Percentiles rank a stretch among this genome's conserved stretches.
Conservation (phyloP, 805 yeast species). For the Yarrowia osloensis region DNA sequence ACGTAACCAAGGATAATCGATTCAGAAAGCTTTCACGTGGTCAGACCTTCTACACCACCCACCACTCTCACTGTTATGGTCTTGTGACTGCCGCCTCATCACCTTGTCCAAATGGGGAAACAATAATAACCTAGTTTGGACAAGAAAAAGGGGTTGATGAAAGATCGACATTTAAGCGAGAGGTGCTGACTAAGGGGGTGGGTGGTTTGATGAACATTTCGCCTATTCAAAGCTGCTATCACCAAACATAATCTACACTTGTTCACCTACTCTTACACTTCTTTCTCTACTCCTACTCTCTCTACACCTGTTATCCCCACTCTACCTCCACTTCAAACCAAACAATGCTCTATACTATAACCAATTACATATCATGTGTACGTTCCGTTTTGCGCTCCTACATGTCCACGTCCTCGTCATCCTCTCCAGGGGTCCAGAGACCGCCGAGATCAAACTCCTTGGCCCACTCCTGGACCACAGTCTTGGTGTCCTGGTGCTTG, state of each 20-base stretch:
- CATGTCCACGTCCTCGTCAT: conserved; percentile 32
- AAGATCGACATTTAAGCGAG: too few relatives aligned
- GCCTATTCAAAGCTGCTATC: too few relatives aligned
- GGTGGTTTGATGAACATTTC: too few relatives aligned
- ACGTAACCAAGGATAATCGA: neutral
- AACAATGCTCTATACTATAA: neutral
- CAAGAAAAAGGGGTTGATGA: neutral
- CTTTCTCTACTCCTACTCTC: too few relatives aligned
- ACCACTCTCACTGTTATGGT: neutral
- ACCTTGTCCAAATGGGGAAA: neutral
- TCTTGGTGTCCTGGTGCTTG: conserved; percentile 53
- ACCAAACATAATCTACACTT: too few relatives aligned
- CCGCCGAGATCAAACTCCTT: conserved; percentile 91
- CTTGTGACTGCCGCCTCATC: neutral
- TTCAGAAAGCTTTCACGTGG: neutral
- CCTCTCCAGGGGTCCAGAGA: conserved; percentile 49
- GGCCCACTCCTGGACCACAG: conserved; percentile 88
- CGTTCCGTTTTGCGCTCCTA: neutral
- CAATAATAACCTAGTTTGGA: neutral
- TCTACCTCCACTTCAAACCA: too few relatives aligned
- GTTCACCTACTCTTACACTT: too few relatives aligned
- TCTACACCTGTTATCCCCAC: too few relatives aligned
- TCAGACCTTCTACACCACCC: neutral
- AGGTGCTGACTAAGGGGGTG: too few relatives aligned
- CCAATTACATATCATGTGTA: neutral